Evolutionary conservation across 192 early-diverging fungal species (phyloP), one percentile per base, ranked within the genome.

Genomic region (Linnemannia hyalina): DNA sequence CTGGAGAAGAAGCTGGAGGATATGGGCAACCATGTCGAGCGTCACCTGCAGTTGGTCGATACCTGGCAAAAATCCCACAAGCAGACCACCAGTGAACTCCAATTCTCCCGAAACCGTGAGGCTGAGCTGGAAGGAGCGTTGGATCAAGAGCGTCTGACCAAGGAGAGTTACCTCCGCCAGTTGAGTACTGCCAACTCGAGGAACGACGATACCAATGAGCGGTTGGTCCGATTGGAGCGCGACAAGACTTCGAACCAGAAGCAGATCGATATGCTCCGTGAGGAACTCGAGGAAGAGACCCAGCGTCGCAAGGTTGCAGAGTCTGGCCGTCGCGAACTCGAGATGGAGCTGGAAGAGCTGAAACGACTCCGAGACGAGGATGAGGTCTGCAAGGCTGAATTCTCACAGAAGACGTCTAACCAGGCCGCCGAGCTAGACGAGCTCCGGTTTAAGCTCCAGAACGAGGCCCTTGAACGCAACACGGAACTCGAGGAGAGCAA

Each of bases 401-500:
- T 86, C 76, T 71, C 44, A 23, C 74, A 76, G 32, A 86, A 86
- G 75, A 74, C 75, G 0, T 80, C 79, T 2, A 75, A 79, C 15
- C 78, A 80, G 54, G 75, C 84, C 35, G 84, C 93, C 18, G 94
- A 96, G 83, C 83, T 95, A 40, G 90, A 92, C 41, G 96, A 96
- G 15, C 57, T 95, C 82, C 91, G 91, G 57, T 83, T 89, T 68
- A 93, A 91, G 55, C 90, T 91, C 85, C 92, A 93, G 42, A 86
- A 80, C 80, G 84, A 86, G 41, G 54, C 80, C 15, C 23, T 81
- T 60, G 84, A 81, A 35, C 74, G 84, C 9, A 74, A 69, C 46
- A 88, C 80, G 10, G 88, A 90, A 69, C 78, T 97, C 35, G 77
- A 88, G 38, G 84, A 88, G 22, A 75, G 90, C 18, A 90, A 90